Evolutionary conservation across 2,329 filamentous ascomycete genomes (phyloP).

Genomic region (Keithomyces neogunnii): DNA sequence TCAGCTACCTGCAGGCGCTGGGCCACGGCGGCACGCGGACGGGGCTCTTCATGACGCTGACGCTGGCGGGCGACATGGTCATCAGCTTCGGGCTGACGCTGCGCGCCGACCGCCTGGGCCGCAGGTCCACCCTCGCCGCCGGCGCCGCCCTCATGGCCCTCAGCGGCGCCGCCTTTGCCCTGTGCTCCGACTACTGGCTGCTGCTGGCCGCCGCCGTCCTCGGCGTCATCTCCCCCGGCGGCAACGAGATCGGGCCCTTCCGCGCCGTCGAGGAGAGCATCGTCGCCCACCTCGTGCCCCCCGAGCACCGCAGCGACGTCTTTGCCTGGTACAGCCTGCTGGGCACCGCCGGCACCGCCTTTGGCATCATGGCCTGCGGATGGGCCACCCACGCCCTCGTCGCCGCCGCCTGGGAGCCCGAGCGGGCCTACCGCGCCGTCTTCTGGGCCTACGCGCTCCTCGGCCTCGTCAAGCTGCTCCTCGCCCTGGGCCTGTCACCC

Average conservation of each 20-base stretch:
- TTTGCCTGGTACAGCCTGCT: constrained; percentile 54
- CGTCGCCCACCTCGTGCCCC: constrained; percentile 44
- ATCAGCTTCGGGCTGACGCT: constrained; percentile 52
- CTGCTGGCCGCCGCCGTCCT: constrained; percentile 48
- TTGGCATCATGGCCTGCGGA: constrained; percentile 50
- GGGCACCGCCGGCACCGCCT: constrained; percentile 51
- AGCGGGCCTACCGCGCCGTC: constrained; percentile 43
- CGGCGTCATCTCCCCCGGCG: constrained; percentile 57
- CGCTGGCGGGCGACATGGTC: constrained; percentile 48
- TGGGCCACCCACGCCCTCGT: constrained; percentile 46
- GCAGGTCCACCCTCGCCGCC: constrained; percentile 41
- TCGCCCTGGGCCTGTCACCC: constrained; percentile 40
- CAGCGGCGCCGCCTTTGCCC: constrained; percentile 48
- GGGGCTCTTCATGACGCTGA: constrained; percentile 59
- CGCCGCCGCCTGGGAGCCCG: constrained; percentile 31
- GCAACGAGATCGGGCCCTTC: constrained; percentile 57
- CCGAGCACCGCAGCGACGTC: constrained; percentile 40
- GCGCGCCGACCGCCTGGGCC: constrained; percentile 49
- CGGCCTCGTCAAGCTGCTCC: constrained; percentile 46
- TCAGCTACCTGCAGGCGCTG: constrained; percentile 44
- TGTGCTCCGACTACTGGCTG: constrained; percentile 46
- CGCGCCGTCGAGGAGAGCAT: constrained; percentile 53
- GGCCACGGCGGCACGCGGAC: constrained; percentile 41
- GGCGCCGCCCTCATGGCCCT: constrained; percentile 47
- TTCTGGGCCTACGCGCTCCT: constrained; percentile 50